Evolutionary conservation across 2,329 filamentous ascomycete species (phyloP).

Genomic region (Cladobotryum protrusum): DNA sequence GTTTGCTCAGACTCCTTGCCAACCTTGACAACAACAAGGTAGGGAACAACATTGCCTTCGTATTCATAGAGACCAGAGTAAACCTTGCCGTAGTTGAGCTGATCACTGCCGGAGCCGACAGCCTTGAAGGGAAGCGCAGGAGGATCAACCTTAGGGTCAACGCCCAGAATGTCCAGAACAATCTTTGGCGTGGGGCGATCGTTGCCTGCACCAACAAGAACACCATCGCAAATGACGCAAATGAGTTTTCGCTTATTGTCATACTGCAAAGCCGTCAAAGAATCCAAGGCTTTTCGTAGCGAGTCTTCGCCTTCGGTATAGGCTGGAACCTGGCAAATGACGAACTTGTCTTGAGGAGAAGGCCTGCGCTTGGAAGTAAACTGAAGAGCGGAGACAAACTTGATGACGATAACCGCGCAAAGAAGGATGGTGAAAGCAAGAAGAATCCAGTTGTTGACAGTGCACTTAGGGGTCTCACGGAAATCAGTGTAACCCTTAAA

Average conservation of each 20-base stretch:
- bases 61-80: conserved; percentile 97
- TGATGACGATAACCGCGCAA: conserved; percentile 71
- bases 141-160: conserved; percentile 94
- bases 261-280: conserved; percentile 87
- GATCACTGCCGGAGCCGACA: conserved; percentile 79
- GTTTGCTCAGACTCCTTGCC: conserved; percentile 92
- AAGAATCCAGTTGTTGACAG: conserved; percentile 86
- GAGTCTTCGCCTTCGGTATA: conserved; percentile 98
- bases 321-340: conserved; percentile 95
- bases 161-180: conserved; percentile 91
- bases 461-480: conserved; percentile 66
- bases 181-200: conserved; percentile 97
- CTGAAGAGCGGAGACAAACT: conserved; percentile 89
- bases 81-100: conserved; percentile 97
- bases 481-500: conserved; percentile 83
- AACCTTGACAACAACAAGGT: conserved; percentile 91
- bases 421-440: conserved; percentile 82
- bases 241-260: conserved; percentile 98
- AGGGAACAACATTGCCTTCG: conserved; percentile 95
- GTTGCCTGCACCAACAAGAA: conserved; percentile 93
- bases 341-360: conserved; percentile 92
- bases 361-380: conserved; percentile 88
- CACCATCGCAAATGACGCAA: conserved; percentile 92
- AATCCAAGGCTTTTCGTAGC: conserved; percentile 86
- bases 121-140: conserved; percentile 92